phyloP scores from a whole-genome alignment of 2,329 filamentous ascomycete genomes.

The Cladosporium sp. region DNA sequence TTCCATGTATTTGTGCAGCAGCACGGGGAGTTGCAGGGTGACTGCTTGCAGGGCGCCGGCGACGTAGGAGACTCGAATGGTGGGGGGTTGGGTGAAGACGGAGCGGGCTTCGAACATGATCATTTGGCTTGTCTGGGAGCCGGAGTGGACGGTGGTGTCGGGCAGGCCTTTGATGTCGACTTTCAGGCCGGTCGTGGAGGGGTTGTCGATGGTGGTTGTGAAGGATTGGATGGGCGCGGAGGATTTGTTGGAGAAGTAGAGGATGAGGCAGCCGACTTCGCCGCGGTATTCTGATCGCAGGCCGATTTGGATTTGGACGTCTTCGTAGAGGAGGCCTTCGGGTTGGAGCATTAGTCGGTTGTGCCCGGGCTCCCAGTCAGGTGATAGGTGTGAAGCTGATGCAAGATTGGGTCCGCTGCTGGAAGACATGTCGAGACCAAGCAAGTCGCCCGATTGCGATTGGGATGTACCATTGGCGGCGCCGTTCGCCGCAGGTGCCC shows the following conservation, averaged over 20 bases:
- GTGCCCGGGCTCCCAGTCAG: conserved; percentile 90
- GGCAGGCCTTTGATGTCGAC: conserved; percentile 87
- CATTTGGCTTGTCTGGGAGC: conserved; percentile 83
- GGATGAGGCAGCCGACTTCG: conserved; percentile 91
- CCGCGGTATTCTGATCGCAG: conserved; percentile 89
- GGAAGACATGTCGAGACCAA: conserved; percentile 73
- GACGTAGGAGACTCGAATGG: conserved; percentile 89
- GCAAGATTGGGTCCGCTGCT: conserved; percentile 75
- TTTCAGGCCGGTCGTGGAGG: conserved; percentile 65
- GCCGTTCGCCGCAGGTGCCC: conserved; percentile 25
- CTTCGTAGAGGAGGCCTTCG: conserved; percentile 91
- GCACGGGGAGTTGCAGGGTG: conserved; percentile 83
- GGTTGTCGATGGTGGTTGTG: conserved; percentile 90
- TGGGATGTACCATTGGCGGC: conserved; percentile 24
- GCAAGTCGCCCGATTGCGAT: conserved; percentile 57
- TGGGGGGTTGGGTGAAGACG: conserved; percentile 79
- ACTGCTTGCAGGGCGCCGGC: conserved; percentile 90
- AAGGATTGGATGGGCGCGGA: conserved; percentile 81
- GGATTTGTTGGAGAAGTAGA: conserved; percentile 96
- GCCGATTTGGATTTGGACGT: conserved; percentile 88
- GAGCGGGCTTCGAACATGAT: conserved; percentile 87
- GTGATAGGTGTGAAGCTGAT: conserved; percentile 85
- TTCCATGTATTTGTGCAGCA: conserved; percentile 96
- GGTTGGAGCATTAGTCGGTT: conserved; percentile 72
- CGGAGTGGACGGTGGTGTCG: conserved; percentile 71